phyloP scores from a whole-genome alignment of 768 basidiomycete species.

The Phallus indusiatus region DNA sequence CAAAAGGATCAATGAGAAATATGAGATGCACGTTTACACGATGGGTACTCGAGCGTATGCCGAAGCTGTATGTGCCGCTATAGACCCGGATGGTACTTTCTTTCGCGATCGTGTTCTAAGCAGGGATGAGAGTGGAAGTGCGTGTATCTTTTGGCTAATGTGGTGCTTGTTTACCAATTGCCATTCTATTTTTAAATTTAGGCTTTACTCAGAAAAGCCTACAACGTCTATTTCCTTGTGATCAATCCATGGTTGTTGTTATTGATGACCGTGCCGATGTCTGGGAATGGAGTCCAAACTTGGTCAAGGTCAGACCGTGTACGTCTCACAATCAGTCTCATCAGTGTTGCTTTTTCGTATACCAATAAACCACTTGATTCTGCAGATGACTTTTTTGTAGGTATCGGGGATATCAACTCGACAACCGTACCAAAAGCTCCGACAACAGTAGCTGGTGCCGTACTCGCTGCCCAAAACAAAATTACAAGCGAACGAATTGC shows the following conservation, averaged over 20 bases:
- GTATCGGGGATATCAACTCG: slow-evolving; percentile 97
- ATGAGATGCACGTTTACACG: slow-evolving; percentile 99
- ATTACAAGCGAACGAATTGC: slow-evolving; percentile 49
- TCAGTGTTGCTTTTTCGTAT: not conserved
- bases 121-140: slow-evolving; percentile 94
- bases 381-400: slow-evolving; percentile 93
- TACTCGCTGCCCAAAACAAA: slow-evolving; percentile 45
- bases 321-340: slow-evolving; percentile 22
- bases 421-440: slow-evolving; percentile 80
- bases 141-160: slow-evolving; percentile 23
- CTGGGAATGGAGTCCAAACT: slow-evolving; percentile 96
- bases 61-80: slow-evolving; percentile 86
- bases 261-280: slow-evolving; percentile 98
- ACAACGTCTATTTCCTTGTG: slow-evolving; percentile 88
- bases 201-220: slow-evolving; percentile 89
- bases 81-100: slow-evolving; percentile 78
- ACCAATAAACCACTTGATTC: slow-evolving; percentile 8
- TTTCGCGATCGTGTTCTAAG: slow-evolving; percentile 87
- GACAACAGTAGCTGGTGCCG: slow-evolving; percentile 44
- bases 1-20: slow-evolving; percentile 56
- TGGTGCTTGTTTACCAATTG: not conserved
- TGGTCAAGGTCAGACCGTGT: slow-evolving; percentile 97
- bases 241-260: slow-evolving; percentile 97
- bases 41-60: slow-evolving; percentile 99
- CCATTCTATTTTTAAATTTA: slow-evolving; percentile 22